Conservation (phyloP, 202 grass and related monocot genomes). For the Zizania palustris region DNA sequence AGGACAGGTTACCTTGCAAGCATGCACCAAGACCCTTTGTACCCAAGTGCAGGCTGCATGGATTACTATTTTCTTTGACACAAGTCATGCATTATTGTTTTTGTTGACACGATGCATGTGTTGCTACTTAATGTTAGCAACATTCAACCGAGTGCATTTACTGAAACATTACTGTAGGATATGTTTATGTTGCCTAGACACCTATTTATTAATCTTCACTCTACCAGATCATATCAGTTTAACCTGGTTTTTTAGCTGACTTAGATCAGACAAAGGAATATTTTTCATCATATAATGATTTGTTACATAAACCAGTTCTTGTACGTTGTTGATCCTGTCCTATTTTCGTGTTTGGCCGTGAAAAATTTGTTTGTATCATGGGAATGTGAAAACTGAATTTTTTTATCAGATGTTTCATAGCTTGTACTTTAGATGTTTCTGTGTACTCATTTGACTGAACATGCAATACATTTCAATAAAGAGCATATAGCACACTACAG, state of each 20-base stretch:
- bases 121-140: background rate
- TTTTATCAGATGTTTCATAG: background rate
- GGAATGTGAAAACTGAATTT: background rate
- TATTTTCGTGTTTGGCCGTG: conserved; percentile 5
- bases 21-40: too few relatives aligned
- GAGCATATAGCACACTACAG: background rate
- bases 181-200: background rate
- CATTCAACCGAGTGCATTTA: background rate
- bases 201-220: conserved; percentile 6
- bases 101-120: background rate
- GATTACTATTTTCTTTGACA: too few relatives aligned
- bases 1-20: background rate
- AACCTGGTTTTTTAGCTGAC: background rate
- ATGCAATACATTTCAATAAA: background rate
- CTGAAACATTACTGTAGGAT: too few relatives aligned
- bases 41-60: background rate
- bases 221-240: background rate
- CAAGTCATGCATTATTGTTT: background rate
- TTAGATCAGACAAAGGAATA: background rate
- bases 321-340: background rate
- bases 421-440: background rate
- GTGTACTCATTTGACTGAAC: background rate
- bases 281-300: background rate
- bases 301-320: background rate
- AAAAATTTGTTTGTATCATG: background rate